Conservation (phyloP, 345 rosid species). For the Camelina neglecta region DNA sequence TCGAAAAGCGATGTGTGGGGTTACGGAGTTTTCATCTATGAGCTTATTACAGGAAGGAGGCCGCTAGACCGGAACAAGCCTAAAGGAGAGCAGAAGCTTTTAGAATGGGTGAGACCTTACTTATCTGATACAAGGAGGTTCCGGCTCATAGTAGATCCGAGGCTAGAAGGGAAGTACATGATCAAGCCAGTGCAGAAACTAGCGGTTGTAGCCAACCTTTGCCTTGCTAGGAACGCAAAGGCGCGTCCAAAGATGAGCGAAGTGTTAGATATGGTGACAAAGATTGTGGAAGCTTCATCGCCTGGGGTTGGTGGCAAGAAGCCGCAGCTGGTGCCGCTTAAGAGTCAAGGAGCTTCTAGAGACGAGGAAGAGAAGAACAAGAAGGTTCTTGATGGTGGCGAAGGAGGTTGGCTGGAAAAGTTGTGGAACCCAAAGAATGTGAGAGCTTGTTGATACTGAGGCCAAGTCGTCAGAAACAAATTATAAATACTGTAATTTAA, state of each 20-base stretch:
- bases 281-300: conserved; percentile 52
- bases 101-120: conserved; percentile 89
- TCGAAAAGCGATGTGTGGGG: conserved; percentile 91
- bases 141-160: conserved; percentile 63
- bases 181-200: conserved; percentile 63
- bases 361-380: conserved; percentile 37
- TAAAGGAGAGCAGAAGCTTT: conserved; percentile 78
- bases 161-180: conserved; percentile 59
- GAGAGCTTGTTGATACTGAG: conserved; percentile 42
- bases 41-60: conserved; percentile 88
- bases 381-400: conserved; percentile 45
- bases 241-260: conserved; percentile 92
- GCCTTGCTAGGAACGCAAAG: conserved; percentile 73
- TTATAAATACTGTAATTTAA: background rate
- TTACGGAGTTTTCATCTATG: conserved; percentile 89
- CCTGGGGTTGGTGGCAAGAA: conserved; percentile 38
- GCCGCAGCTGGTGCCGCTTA: conserved; percentile 47
- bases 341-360: conserved; percentile 42
- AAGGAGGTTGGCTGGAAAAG: conserved; percentile 49
- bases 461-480: conserved; percentile 2
- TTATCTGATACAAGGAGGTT: conserved; percentile 60
- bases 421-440: conserved; percentile 55
- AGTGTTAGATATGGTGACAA: conserved; percentile 70
- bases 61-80: conserved; percentile 82
- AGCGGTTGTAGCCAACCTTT: conserved; percentile 67